phyloP scores from a whole-genome alignment of 768 basidiomycete genomes.

The Lentinula guzmanii region DNA sequence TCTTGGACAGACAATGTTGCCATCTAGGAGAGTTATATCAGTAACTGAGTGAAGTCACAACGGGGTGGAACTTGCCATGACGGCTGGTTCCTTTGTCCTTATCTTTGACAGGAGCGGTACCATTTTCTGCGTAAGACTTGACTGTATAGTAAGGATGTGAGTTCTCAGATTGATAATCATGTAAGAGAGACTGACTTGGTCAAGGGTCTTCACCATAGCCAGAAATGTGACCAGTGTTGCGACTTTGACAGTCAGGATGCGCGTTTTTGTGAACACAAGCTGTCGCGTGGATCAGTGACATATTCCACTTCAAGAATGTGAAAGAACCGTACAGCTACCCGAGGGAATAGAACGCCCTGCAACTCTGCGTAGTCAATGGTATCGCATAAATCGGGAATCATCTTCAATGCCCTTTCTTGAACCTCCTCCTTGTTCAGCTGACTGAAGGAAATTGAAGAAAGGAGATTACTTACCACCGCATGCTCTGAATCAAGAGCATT shows the following conservation, averaged over 20 bases:
- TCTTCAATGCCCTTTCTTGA: conserved; percentile 83
- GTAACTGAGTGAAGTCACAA: neutral
- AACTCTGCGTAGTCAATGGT: conserved; percentile 94
- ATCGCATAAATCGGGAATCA: conserved; percentile 85
- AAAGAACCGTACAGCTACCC: conserved; percentile 68
- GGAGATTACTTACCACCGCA: conserved; percentile 45
- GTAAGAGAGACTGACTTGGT: conserved; percentile 49
- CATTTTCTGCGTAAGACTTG: conserved; percentile 89
- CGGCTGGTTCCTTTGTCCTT: conserved; percentile 91
- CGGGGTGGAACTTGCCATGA: conserved; percentile 57
- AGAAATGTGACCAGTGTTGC: conserved; percentile 80
- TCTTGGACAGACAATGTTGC: conserved; percentile 87
- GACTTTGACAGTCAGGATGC: conserved; percentile 87
- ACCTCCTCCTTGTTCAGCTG: conserved; percentile 43
- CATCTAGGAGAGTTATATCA: conserved; percentile 44
- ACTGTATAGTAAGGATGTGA: conserved; percentile 26
- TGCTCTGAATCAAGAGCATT: conserved; percentile 97
- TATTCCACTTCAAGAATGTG: neutral
- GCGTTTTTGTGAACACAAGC: conserved; percentile 92
- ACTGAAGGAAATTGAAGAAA: neutral
- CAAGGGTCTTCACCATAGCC: conserved; percentile 83
- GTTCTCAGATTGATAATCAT: neutral
- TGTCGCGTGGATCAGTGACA: conserved; percentile 22
- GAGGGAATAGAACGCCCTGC: conserved; percentile 83
- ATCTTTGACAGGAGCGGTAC: conserved; percentile 94